Evolutionary conservation across 75 land plant genomes (phyloP), one percentile per base, ranked within the genome.

Genomic region (Azolla pinnata): DNA sequence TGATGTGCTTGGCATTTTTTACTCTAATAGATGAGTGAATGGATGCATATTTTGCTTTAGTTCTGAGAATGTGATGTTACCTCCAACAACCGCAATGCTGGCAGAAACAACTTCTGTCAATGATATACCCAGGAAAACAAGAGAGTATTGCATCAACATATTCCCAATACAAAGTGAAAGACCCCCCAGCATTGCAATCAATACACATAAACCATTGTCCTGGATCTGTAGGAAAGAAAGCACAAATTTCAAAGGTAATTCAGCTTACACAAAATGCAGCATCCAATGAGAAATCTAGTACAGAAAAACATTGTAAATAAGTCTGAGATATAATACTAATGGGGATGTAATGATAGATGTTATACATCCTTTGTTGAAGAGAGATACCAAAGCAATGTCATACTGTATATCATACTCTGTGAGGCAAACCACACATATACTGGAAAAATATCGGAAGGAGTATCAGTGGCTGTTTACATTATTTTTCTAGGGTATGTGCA

Each of bases 101-200:
- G 81, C 64, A 42, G 96, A 78, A 35, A 95, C 72, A 33, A 95
- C 93, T 52, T 95, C 96, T 28, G 88, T 81, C 21, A 89, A 87
- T 16, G 95, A 95, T 29, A 95, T 67, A 33, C 99, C 99, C 64
- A 95, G 91, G 63, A 65, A 95, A 8, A 96, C 97, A 87, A 86
- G 85, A 30, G 99, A 90, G 67, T 95, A 95, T 63, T 95, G 99
- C 17, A 84, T 78, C 1, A 88, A 50, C 27, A 95, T 62, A 68
- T 95, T 95, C 42, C 99, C 99, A 47, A 95, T 69, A 72, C 87
- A 80, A 16, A 95, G 79, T 38, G 86, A 84, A 19, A 95, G 19
- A 0, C 99, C 99, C 38, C 99, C 99, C 0, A 75, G 81, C 82
- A 95, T 77, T 42, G 99, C 99, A 64, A 95, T 83, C 58, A 74